Percentiles rank a stretch among this genome's conserved stretches.
Evolutionary conservation across 257 asterid genomes (phyloP).

Genomic region (Buddleja alternifolia): DNA sequence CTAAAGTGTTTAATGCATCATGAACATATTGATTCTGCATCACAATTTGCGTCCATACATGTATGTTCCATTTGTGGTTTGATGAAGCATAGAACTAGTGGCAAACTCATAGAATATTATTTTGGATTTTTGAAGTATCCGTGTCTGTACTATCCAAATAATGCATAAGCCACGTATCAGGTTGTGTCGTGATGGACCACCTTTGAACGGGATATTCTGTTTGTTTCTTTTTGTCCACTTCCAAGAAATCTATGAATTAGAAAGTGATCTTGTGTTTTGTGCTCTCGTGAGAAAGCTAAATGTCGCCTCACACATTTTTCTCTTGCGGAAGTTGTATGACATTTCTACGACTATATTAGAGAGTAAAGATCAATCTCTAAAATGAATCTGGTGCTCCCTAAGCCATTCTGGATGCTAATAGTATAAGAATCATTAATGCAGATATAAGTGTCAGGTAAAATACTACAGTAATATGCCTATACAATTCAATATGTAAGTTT

Average conservation of each 20-base stretch:
- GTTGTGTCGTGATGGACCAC: background rate
- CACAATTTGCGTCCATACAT: background rate
- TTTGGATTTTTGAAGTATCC: constrained; percentile 5
- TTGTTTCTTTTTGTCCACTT: background rate
- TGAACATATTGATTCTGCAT: constrained; percentile 8
- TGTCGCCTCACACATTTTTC: background rate
- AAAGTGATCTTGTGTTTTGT: background rate
- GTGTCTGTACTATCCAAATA: background rate
- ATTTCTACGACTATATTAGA: background rate
- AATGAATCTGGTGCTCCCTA: background rate
- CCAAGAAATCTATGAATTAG: background rate
- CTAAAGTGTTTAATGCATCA: background rate
- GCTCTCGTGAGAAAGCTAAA: background rate
- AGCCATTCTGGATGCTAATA: background rate
- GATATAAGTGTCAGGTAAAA: background rate
- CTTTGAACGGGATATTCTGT: background rate
- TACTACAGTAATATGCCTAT: background rate
- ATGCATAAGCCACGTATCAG: background rate
- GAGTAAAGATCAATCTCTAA: background rate
- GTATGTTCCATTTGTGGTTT: constrained; percentile 4
- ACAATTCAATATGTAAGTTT: too few relatives aligned
- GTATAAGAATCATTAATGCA: background rate
- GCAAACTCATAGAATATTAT: background rate
- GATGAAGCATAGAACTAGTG: background rate
- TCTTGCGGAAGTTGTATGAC: background rate